These are phyloP conservation scores for Eruca vesicaria DNA, from an alignment of 441 rosid species.

Conservation along the genomic window DNA sequence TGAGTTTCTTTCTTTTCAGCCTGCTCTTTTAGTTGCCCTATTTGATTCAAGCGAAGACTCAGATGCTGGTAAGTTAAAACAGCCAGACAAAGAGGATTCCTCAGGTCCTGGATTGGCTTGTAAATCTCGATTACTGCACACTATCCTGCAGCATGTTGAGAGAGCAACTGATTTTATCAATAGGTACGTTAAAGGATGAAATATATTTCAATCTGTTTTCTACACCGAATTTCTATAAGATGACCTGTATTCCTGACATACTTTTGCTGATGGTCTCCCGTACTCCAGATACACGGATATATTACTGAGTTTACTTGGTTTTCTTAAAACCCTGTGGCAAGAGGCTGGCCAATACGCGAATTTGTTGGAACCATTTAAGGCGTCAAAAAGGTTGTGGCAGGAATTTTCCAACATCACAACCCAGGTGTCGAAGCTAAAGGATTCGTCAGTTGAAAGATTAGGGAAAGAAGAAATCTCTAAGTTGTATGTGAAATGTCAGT, in stretches of 20 bases:
- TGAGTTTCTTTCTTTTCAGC: constrained; percentile 52
- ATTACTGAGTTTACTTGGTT: constrained; percentile 58
- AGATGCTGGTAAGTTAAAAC: constrained; percentile 42
- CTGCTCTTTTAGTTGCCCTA: constrained; percentile 76
- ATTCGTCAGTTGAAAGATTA: constrained; percentile 41
- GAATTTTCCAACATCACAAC: constrained; percentile 52
- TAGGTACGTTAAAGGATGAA: constrained; percentile 48
- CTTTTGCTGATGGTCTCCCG: constrained; percentile 19
- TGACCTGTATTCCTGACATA: constrained; percentile 23
- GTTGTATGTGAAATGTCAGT: constrained; percentile 54
- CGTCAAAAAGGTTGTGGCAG: constrained; percentile 68
- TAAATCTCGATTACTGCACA: constrained; percentile 53
- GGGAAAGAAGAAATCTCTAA: constrained; percentile 46
- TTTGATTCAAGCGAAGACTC: constrained; percentile 44
- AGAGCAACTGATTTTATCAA: constrained; percentile 59
- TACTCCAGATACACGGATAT: constrained; percentile 63
- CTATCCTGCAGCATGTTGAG: constrained; percentile 51
- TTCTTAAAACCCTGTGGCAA: constrained; percentile 92
- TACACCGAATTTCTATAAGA: neutral
- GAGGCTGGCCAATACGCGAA: constrained; percentile 71
- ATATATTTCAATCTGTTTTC: constrained; percentile 10
- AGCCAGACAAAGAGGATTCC: constrained; percentile 41
- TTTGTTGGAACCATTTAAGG: constrained; percentile 59
- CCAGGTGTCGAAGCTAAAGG: constrained; percentile 38
- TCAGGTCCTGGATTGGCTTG: constrained; percentile 29